Evolutionary conservation across 106 monocot genomes (phyloP).

Genomic region (Dioscorea dumetorum): DNA sequence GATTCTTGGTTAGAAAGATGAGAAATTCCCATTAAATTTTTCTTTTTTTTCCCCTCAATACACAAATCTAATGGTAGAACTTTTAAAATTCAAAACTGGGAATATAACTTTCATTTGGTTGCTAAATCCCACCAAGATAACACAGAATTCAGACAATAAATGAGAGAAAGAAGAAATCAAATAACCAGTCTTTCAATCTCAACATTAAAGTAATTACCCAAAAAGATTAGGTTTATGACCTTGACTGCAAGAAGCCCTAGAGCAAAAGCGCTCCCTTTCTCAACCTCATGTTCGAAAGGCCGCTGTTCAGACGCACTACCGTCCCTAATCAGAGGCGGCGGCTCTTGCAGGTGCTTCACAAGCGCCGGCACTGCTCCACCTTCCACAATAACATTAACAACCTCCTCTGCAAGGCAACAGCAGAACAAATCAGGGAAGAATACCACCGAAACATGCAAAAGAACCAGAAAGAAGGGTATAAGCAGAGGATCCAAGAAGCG

Average conservation of each 20-base stretch:
- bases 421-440: not conserved
- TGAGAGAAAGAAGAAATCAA: no score
- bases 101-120: no score
- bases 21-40: no score
- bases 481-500: not conserved
- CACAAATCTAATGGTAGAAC: no score
- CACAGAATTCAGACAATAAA: no score
- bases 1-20: no score
- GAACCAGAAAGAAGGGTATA: not conserved
- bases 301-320: constrained; percentile 17
- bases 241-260: constrained; percentile 94
- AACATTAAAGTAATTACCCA: no score
- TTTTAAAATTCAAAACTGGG: no score
- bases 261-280: constrained; percentile 89
- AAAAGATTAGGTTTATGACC: constrained; percentile 23
- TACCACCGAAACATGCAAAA: not conserved
- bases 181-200: no score
- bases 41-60: no score
- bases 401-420: constrained; percentile 52
- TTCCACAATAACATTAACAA: constrained; percentile 83
- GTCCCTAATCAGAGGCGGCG: constrained; percentile 10
- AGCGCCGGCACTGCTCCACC: constrained; percentile 81
- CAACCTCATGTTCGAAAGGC: constrained; percentile 84
- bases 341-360: constrained; percentile 71
- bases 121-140: no score